A percentile compares a stretch with the other conserved stretches of the same genome.
phyloP scores from a whole-genome alignment of 768 basidiomycete species.

The Tricholoma matsutake region DNA sequence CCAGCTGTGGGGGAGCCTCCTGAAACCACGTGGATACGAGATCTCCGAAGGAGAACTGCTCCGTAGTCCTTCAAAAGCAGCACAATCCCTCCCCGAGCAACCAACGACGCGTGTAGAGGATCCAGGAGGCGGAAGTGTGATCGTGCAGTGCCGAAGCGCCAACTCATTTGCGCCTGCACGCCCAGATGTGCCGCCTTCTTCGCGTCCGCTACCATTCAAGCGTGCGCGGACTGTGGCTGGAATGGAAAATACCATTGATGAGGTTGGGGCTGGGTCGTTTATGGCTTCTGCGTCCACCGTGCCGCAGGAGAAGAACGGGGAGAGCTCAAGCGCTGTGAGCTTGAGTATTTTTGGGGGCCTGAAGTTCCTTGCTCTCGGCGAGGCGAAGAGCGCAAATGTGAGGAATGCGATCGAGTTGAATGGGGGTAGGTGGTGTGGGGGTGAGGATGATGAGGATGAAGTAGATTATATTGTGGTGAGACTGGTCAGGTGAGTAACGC shows the following conservation, averaged over 20 bases:
- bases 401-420: constrained; percentile 55
- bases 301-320: constrained; percentile 13
- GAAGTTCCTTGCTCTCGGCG: constrained; percentile 60
- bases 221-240: constrained; percentile 34
- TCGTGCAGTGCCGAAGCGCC: constrained; percentile 58
- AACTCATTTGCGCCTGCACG: constrained; percentile 59
- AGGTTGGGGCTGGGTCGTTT: constrained; percentile 6
- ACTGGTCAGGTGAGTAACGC: constrained; percentile 57
- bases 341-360: constrained; percentile 50
- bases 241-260: neutral
- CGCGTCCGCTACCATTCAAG: constrained; percentile 43
- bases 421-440: constrained; percentile 47
- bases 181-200: constrained; percentile 15
- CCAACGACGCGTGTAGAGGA: constrained; percentile 7
- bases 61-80: constrained; percentile 53
- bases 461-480: constrained; percentile 69
- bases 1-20: constrained; percentile 68
- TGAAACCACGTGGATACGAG: constrained; percentile 66
- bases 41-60: constrained; percentile 56
- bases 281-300: constrained; percentile 10
- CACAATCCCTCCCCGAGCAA: constrained; percentile 15
- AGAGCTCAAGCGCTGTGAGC: constrained; percentile 17
- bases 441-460: constrained; percentile 44
- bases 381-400: constrained; percentile 58
- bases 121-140: constrained; percentile 36